Evolutionary conservation across 129 eudicot species (phyloP), one percentile per base, ranked within the genome.

Genomic region (Scalesia atractyloides): DNA sequence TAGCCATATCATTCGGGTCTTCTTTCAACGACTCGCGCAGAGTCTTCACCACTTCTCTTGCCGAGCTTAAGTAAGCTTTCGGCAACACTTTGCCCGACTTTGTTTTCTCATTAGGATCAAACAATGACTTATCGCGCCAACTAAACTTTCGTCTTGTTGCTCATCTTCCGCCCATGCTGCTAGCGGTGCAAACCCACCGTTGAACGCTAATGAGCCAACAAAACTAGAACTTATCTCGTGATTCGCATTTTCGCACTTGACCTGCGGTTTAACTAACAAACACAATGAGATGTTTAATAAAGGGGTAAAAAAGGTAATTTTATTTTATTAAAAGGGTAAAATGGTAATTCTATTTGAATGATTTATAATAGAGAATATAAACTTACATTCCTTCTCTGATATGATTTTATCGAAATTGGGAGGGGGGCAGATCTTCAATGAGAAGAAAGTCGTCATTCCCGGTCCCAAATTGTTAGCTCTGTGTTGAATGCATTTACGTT

Each of bases 31-130:
- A 89, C 43, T 89, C 92, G 0, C 97, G 84, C 57, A 93, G 75
- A 49, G 96, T 93, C 81, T 85, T 89, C 64, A 93, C 89, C 49
- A 89, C 92, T 79, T 93, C 98, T 74, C 95, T 84, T 46, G 89
- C 98, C 24, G 98, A 93, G 66, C 81, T 93, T 74, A 93, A 78
- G 85, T 93, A 93, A 63, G 92, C 96, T 82, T 93, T 93, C 17
- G 98, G 98, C 87, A 93, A 77, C 48, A 93, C 96, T 78, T 86
- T 93, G 18, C 98, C 97, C 0, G 96, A 75, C 80, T 93, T 93
- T 48, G 98, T 89, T 79, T 85, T 89, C 88, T 93, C 98, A 44
- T 89, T 85, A 39, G 98, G 98, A 77, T 93, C 95, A 68, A 93
- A 86, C 33, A 93, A 69, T 6, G 97, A 84, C 83, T 83, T 87